phyloP scores from a whole-genome alignment of 108 stramenopile species.

The Heterococcus sp. region DNA sequence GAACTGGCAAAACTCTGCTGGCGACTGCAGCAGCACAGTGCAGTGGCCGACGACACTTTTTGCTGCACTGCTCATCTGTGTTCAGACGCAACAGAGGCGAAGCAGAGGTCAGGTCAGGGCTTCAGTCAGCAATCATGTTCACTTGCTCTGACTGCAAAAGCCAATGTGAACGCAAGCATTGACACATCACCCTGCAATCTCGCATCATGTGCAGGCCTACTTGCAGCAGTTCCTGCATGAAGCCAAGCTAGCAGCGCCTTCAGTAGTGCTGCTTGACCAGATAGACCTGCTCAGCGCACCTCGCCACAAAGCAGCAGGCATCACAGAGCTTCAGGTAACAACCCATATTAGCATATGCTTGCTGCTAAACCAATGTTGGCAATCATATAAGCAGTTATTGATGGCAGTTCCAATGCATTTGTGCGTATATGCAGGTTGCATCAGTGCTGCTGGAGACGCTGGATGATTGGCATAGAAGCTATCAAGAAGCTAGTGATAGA shows the following conservation, averaged over 20 bases:
- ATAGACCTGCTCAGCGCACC: background rate
- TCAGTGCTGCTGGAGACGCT: background rate
- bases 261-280: slow-evolving; percentile 41
- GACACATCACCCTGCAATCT: background rate
- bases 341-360: no score
- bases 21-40: slow-evolving; percentile 17
- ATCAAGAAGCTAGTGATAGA: no score
- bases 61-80: slow-evolving; percentile 40
- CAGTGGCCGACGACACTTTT: slow-evolving; percentile 14
- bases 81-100: slow-evolving; percentile 37
- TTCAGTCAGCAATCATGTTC: background rate
- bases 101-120: slow-evolving; percentile 5
- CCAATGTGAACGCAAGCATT: background rate
- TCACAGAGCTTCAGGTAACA: background rate
- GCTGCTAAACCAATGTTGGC: no score
- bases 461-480: background rate
- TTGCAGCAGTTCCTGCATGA: slow-evolving; percentile 6
- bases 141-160: background rate
- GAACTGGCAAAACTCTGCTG: background rate
- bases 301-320: background rate
- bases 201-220: background rate
- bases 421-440: background rate
- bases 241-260: slow-evolving; percentile 13
- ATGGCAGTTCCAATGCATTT: no score
- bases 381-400: no score